These are phyloP conservation scores for Arabidopsis hybrid DNA, from an alignment of 441 rosid genomes.

Conservation along the genomic window DNA sequence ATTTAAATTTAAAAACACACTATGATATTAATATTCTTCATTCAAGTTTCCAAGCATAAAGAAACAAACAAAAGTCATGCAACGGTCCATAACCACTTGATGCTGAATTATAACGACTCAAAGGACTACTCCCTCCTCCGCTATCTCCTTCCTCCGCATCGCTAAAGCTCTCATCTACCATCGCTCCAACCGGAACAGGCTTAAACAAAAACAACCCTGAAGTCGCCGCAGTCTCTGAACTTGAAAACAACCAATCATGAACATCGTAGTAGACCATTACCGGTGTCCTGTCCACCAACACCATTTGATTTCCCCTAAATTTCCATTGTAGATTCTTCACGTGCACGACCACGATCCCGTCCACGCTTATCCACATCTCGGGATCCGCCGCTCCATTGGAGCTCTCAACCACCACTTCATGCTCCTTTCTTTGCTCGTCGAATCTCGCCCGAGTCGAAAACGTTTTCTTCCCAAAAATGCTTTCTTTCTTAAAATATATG, in stretches of 20 bases:
- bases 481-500: slow-evolving; percentile 75
- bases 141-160: slow-evolving; percentile 43
- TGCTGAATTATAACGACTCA: slow-evolving; percentile 45
- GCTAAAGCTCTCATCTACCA: slow-evolving; percentile 38
- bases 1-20: background rate
- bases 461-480: slow-evolving; percentile 77
- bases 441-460: slow-evolving; percentile 68
- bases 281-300: slow-evolving; percentile 60
- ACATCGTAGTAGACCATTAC: slow-evolving; percentile 88
- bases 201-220: slow-evolving; percentile 76
- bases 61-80: slow-evolving; percentile 76
- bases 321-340: slow-evolving; percentile 90
- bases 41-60: slow-evolving; percentile 93
- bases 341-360: slow-evolving; percentile 69
- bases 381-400: slow-evolving; percentile 40
- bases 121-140: slow-evolving; percentile 44
- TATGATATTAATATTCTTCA: slow-evolving; percentile 6
- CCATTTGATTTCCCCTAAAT: slow-evolving; percentile 79
- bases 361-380: slow-evolving; percentile 81
- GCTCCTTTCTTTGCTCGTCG: slow-evolving; percentile 58
- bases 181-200: slow-evolving; percentile 50
- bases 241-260: slow-evolving; percentile 82
- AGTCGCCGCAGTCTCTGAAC: slow-evolving; percentile 28
- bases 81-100: slow-evolving; percentile 46
- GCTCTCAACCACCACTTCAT: slow-evolving; percentile 71